Evolutionary conservation across 2,329 filamentous ascomycete genomes (phyloP), one percentile per base, ranked within the genome.

Genomic region (Bipolaris oryzae): DNA sequence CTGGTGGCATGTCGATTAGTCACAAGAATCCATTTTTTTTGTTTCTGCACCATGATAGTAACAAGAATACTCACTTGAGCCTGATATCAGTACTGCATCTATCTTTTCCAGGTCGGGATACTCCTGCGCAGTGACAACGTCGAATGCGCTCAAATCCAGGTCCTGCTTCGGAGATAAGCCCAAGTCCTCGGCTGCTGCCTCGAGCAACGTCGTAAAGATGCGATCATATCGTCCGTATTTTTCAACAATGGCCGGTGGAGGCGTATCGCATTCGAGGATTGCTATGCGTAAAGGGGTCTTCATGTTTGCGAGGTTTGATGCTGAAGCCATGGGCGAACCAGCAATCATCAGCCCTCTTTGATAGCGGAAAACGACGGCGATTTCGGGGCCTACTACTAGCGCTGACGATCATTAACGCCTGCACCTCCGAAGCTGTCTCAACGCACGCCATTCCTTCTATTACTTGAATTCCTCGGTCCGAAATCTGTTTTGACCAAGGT

Each of bases 201-300:
- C 73, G 5, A 86, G 79, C 38, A 82, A 76, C 16, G 78, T 78
- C 58, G 80, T 78, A 66, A 87, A 81, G 41, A 83, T 84, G 60
- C 86, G 88, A 60, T 87, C 85, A 77, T 96, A 97, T 58, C 83
- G 82, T 49, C 86, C 85, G 76, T 89, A 92, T 68, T 85, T 85
- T 53, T 82, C 82, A 52, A 84, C 79, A 35, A 89, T 85, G 41
- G 83, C 77, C 1, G 86, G 84, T 47, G 89, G 81, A 1, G 92
- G 92, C 1, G 85, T 90, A 77, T 96, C 94, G 80, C 90, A 89
- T 81, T 96, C 91, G 65, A 98, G 87, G 66, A 98, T 84, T 44
- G 93, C 92, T 76, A 97, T 89, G 53, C 90, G 89, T 64, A 94
- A 79, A 28, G 76, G 72, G 5, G 72, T 69, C 59, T 73, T 75